Conservation (phyloP, 139 green algal genomes). For the Closterium sp. region DNA sequence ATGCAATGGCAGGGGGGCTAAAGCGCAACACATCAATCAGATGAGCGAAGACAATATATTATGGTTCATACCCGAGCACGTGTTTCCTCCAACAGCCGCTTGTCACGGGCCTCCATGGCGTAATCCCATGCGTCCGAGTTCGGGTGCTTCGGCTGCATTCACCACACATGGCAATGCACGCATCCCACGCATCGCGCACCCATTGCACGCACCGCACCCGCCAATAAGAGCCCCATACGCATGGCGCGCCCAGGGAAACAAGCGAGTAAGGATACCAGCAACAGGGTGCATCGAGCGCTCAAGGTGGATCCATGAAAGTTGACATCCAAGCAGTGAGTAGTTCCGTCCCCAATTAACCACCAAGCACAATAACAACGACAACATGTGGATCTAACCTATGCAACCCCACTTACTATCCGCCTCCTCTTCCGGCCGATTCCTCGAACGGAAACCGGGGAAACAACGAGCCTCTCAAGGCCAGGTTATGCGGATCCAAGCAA, state of each 20-base stretch:
- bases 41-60: neutral
- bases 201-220: neutral
- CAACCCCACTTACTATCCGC: neutral
- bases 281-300: no score
- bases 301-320: neutral
- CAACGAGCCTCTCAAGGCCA: neutral
- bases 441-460: neutral
- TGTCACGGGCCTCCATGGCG: conserved; percentile 34
- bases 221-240: neutral
- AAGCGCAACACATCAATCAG: no score
- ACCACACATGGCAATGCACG: neutral
- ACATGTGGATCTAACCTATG: neutral
- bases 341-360: neutral
- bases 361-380: neutral
- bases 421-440: neutral
- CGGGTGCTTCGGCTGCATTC: conserved; percentile 33
- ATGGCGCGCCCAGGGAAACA: neutral
- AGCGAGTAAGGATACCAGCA: neutral
- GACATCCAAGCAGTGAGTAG: neutral
- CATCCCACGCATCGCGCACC: neutral
- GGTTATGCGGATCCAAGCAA: neutral
- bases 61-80: neutral
- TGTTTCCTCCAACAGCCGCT: conserved; percentile 33
- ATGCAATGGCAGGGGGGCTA: no score
- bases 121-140: conserved; percentile 39